Evolutionary conservation across 441 rosid species (phyloP).

Genomic region (Mallotus japonicus): DNA sequence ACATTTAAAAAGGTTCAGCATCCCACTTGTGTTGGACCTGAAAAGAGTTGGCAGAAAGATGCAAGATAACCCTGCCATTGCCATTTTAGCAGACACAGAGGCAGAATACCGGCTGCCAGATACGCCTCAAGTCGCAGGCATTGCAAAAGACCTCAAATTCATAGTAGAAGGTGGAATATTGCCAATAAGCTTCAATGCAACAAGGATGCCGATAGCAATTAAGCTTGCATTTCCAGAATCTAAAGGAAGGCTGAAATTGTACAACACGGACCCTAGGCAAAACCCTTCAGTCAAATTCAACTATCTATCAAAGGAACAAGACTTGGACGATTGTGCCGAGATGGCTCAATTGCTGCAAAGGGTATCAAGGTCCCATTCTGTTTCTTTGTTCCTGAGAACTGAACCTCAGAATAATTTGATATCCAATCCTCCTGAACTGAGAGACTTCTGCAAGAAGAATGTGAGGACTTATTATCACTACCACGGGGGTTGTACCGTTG

Average conservation of each 20-base stretch:
- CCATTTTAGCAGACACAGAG: constrained; percentile 40
- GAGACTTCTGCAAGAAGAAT: constrained; percentile 54
- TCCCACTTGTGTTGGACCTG: constrained; percentile 40
- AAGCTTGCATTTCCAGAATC: constrained; percentile 71
- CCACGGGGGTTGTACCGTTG: constrained; percentile 65
- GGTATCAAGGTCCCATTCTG: constrained; percentile 55
- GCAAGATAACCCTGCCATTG: constrained; percentile 62
- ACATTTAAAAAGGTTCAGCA: constrained; percentile 44
- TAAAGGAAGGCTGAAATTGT: constrained; percentile 54
- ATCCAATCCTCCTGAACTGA: constrained; percentile 33
- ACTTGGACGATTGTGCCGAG: constrained; percentile 46
- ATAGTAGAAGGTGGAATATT: constrained; percentile 54
- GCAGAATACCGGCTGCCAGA: constrained; percentile 50
- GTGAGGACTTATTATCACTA: constrained; percentile 66
- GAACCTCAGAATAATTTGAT: constrained; percentile 34
- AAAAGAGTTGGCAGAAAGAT: constrained; percentile 48
- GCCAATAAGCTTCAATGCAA: constrained; percentile 46
- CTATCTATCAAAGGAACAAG: constrained; percentile 50
- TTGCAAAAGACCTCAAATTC: constrained; percentile 50
- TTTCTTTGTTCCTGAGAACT: constrained; percentile 43
- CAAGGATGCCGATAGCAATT: constrained; percentile 55
- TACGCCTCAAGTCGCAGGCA: constrained; percentile 68
- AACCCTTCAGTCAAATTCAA: constrained; percentile 68
- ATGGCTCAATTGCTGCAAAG: constrained; percentile 50
- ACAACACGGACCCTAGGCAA: constrained; percentile 47